These are phyloP conservation scores for Colletotrichum tofieldiae DNA, from an alignment of 2,329 filamentous ascomycete genomes.

Conservation along the genomic window DNA sequence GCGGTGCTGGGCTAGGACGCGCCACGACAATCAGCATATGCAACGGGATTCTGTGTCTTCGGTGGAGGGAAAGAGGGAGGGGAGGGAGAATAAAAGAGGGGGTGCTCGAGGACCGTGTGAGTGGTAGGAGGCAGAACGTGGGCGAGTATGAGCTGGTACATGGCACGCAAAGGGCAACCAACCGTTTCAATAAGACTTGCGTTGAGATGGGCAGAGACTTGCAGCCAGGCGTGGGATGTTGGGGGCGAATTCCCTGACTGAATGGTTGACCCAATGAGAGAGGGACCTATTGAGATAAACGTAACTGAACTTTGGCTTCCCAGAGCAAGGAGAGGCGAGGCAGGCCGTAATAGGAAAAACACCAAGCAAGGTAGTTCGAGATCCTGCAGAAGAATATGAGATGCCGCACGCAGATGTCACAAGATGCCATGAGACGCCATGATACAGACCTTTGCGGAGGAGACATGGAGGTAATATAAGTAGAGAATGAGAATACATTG, in stretches of 20 bases:
- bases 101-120: not conserved
- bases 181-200: constrained; percentile 17
- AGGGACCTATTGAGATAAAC: constrained; percentile 10
- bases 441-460: not conserved
- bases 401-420: not conserved
- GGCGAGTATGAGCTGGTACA: too few species aligned
- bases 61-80: constrained; percentile 11
- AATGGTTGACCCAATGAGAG: constrained; percentile 11
- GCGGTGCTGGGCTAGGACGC: constrained; percentile 6
- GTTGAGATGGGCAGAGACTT: constrained; percentile 26
- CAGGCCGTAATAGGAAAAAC: not conserved
- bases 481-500: constrained; percentile 12
- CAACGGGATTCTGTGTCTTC: constrained; percentile 6
- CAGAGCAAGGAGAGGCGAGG: not conserved
- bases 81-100: not conserved
- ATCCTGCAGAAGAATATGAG: constrained; percentile 12
- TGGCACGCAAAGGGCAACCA: constrained; percentile 25
- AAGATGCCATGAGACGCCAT: not conserved
- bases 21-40: constrained; percentile 10
- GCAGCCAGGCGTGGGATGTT: constrained; percentile 11
- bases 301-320: not conserved
- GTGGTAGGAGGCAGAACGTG: not conserved
- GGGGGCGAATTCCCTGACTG: not conserved
- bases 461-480: constrained; percentile 23
- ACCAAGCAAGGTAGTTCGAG: not conserved